These are phyloP conservation scores for Pseudogymnoascus pannorum DNA, from an alignment of 2,329 filamentous ascomycete species.

Conservation along the genomic window DNA sequence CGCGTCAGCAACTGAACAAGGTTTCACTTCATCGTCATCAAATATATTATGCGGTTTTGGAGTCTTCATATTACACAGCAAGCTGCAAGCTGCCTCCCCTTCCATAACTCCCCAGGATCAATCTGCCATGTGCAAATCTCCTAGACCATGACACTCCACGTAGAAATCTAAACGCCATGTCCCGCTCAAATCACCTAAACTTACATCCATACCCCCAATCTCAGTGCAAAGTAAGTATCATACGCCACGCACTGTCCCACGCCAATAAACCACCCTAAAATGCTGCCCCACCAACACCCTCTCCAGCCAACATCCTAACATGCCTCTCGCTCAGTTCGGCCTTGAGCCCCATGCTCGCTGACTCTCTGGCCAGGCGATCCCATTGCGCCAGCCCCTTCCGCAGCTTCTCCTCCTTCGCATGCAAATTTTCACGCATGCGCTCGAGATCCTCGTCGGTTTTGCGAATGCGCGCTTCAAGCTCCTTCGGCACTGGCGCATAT, in stretches of 20 bases:
- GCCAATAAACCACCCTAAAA: slow-evolving; percentile 19
- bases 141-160: neutral
- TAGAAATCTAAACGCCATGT: slow-evolving; percentile 3
- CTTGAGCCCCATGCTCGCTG: slow-evolving; percentile 22
- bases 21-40: neutral
- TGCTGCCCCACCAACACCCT: slow-evolving; percentile 28
- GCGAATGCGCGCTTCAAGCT: slow-evolving; percentile 24
- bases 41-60: neutral
- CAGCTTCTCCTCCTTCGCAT: slow-evolving; percentile 27
- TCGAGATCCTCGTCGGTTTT: slow-evolving; percentile 29
- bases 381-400: slow-evolving; percentile 25
- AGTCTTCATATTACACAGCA: neutral
- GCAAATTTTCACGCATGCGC: slow-evolving; percentile 23
- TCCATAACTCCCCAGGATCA: neutral
- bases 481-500: slow-evolving; percentile 18
- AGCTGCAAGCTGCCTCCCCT: neutral
- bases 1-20: neutral
- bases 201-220: neutral
- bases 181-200: neutral
- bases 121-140: neutral
- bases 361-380: slow-evolving; percentile 27
- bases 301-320: slow-evolving; percentile 28
- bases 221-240: neutral
- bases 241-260: neutral
- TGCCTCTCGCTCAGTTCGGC: slow-evolving; percentile 29